Percentiles rank a stretch among this genome's conserved stretches.
phyloP scores from a whole-genome alignment of 2,329 filamentous ascomycete genomes.

The Sporothrix luriei region DNA sequence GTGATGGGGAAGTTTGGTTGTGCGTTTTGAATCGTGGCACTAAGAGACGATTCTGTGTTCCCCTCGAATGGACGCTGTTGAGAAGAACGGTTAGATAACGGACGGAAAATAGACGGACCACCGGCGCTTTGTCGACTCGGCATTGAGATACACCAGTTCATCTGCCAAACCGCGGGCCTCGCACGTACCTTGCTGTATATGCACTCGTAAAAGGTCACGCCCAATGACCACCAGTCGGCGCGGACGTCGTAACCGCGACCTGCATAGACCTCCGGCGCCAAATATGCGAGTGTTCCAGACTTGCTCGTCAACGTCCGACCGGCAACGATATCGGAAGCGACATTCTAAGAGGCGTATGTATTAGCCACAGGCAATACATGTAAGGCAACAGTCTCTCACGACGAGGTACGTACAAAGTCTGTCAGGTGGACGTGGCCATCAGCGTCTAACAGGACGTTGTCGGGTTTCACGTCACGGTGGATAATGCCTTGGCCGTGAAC shows the following conservation, averaged over 20 bases:
- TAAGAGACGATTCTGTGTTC: conserved; percentile 77
- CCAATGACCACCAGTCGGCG: conserved; percentile 98
- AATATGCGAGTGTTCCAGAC: conserved; percentile 92
- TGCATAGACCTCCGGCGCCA: conserved; percentile 92
- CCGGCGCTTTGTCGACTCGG: background rate
- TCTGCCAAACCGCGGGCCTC: background rate
- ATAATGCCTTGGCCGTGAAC: conserved; percentile 86
- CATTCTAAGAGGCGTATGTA: conserved; percentile 69
- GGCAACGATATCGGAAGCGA: conserved; percentile 87
- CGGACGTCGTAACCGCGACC: conserved; percentile 86
- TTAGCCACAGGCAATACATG: background rate
- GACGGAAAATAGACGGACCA: too few species aligned
- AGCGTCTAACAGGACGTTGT: conserved; percentile 84
- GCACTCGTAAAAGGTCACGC: conserved; percentile 98
- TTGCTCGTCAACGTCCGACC: conserved; percentile 88
- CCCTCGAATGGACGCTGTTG: conserved; percentile 82
- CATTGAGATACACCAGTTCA: background rate
- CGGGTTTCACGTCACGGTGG: conserved; percentile 87
- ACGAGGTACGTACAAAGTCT: conserved; percentile 73
- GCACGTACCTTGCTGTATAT: conserved; percentile 90
- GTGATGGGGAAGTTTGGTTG: conserved; percentile 90
- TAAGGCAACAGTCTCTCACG: too few species aligned
- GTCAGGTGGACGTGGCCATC: conserved; percentile 96
- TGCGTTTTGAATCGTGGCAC: conserved; percentile 77
- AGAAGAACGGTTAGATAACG: conserved; percentile 43